Percentiles rank a stretch among this genome's conserved stretches.
These are phyloP conservation scores for Waltergamsia citrina DNA, from an alignment of 2,329 filamentous ascomycete genomes.

Conservation along the genomic window DNA sequence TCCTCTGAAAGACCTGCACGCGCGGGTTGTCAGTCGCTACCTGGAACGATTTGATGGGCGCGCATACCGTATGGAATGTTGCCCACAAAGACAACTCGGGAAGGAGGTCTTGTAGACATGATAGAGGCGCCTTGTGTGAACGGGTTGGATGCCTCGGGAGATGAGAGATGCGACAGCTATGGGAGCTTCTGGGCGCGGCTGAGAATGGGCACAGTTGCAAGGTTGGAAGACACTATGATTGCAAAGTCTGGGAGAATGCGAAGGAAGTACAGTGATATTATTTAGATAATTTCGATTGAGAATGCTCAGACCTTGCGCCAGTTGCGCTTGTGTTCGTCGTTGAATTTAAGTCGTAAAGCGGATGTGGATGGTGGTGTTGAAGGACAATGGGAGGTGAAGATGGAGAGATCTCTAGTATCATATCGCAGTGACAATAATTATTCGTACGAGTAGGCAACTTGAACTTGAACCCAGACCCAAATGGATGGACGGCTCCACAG, in stretches of 20 bases:
- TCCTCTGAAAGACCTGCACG: conserved; percentile 80
- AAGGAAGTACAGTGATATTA: background rate
- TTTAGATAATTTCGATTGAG: background rate
- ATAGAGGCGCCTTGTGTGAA: conserved; percentile 1
- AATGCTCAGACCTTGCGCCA: too few species aligned
- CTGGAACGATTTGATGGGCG: background rate
- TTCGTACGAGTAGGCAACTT: too few species aligned
- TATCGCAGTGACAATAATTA: too few species aligned
- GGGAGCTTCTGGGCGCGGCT: background rate
- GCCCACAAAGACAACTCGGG: conserved; percentile 74
- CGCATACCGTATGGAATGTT: conserved; percentile 71
- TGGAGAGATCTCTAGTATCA: too few species aligned
- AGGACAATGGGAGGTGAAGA: background rate
- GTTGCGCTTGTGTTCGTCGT: too few species aligned
- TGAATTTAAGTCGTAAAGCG: too few species aligned
- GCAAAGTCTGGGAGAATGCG: too few species aligned
- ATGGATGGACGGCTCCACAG: too few species aligned
- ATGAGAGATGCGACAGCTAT: background rate
- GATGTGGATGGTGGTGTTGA: background rate
- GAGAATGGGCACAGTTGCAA: too few species aligned
- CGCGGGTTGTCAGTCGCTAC: background rate
- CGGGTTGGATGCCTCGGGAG: background rate
- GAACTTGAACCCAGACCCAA: too few species aligned
- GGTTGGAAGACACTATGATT: too few species aligned
- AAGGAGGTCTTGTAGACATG: conserved; percentile 67